Evolutionary conservation across 352 stramenopile genomes (phyloP).

Genomic region (Albugo laibachii): DNA sequence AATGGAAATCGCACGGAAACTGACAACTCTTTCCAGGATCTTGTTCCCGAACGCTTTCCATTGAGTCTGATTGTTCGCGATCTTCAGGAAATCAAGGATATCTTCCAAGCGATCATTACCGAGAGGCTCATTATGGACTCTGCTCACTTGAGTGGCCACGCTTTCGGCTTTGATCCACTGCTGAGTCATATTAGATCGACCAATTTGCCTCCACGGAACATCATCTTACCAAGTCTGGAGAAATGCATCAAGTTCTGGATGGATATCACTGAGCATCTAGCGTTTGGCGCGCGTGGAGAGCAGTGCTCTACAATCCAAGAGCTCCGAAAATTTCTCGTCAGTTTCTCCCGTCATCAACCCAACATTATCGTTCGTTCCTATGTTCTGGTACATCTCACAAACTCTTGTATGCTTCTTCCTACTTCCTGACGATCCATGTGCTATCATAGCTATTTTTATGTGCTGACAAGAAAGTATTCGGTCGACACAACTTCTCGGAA

Average conservation of each 20-base stretch:
- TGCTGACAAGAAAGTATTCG: conserved; percentile 72
- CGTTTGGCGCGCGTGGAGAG: conserved; percentile 20
- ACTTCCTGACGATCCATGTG: background rate
- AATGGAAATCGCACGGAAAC: too few relatives aligned
- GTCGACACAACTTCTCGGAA: conserved; percentile 66
- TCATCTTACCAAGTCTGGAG: conserved; percentile 37
- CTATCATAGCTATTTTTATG: conserved; percentile 51
- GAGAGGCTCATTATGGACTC: conserved; percentile 45
- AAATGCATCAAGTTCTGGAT: conserved; percentile 22
- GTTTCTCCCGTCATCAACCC: conserved; percentile 46
- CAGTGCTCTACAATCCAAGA: conserved; percentile 67
- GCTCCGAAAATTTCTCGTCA: conserved; percentile 45
- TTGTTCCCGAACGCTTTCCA: background rate
- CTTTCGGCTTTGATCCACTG: conserved; percentile 49
- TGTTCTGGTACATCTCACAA: conserved; percentile 30
- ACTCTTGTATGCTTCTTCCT: background rate
- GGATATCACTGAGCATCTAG: conserved; percentile 30
- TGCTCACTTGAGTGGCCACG: conserved; percentile 43
- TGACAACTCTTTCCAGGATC: background rate
- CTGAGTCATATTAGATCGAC: conserved; percentile 53
- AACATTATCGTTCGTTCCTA: conserved; percentile 65
- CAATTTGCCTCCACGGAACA: conserved; percentile 44
- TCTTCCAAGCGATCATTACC: conserved; percentile 21
- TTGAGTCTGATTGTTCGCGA: background rate
- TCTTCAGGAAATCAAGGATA: conserved; percentile 5